Conservation (phyloP, 2,329 filamentous ascomycete genomes). For the Verticillium zaregamsianum region DNA sequence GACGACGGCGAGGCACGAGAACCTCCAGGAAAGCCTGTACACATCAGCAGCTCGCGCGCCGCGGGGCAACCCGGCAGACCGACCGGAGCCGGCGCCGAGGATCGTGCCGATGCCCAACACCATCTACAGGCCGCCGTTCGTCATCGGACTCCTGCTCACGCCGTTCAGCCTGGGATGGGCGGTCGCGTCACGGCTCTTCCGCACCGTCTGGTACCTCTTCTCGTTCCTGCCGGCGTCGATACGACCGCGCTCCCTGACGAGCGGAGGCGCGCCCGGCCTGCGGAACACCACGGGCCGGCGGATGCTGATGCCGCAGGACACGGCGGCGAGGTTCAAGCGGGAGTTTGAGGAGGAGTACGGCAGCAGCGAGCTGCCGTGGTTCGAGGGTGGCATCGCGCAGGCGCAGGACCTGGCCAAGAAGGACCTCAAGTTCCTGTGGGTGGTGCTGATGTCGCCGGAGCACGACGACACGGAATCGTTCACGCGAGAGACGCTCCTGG, state of each 20-base stretch:
- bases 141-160: constrained; percentile 73
- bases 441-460: constrained; percentile 84
- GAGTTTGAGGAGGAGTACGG: constrained; percentile 97
- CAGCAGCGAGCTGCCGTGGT: constrained; percentile 65
- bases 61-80: constrained; percentile 19
- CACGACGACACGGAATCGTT: constrained; percentile 88
- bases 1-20: constrained; percentile 64
- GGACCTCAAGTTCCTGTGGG: constrained; percentile 86
- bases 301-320: constrained; percentile 79
- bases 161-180: constrained; percentile 78
- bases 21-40: constrained; percentile 59
- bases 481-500: constrained; percentile 75
- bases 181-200: constrained; percentile 63
- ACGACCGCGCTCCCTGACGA: constrained; percentile 50
- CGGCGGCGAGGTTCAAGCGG: constrained; percentile 80
- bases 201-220: constrained; percentile 72
- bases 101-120: constrained; percentile 75
- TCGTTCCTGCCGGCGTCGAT: constrained; percentile 71
- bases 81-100: constrained; percentile 69
- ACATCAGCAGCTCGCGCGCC: constrained; percentile 18
- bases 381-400: constrained; percentile 86
- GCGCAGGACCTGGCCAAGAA: constrained; percentile 86
- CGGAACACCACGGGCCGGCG: constrained; percentile 66
- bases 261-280: constrained; percentile 45
- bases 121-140: constrained; percentile 65